Base-by-base conservation (phyloP, 768 basidiomycete species). In the Boletus sensibilis region DNA sequence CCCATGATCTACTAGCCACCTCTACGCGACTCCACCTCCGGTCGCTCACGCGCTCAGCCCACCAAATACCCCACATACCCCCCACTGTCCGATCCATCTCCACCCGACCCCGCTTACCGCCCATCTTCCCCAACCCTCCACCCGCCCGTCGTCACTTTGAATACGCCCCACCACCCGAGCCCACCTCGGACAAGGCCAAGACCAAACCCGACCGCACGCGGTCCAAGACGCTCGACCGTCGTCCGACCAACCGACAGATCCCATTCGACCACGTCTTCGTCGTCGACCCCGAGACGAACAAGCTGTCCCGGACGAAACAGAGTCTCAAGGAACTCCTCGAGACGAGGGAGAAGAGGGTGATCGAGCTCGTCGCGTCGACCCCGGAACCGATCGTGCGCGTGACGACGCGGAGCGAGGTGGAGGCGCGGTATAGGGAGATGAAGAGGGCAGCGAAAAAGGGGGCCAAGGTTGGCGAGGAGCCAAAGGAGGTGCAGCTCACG, bases 401-500 rank as follows among this genome's bases (percentile, higher is more conserved):
- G 27, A 62, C 84, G 29, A 72, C 82, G 62, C 77, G 76, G 55
- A 75, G 76, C 57, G 77, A 72, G 34, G 71, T 73, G 38, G 74
- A 73, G 54, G 72, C 71, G 38, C 75, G 74, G 58, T 66, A 73
- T 20, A 75, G 72, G 57, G 70, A 73, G 53, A 61, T 69, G 48
- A 75, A 73, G 59, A 69, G 64, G 46, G 73, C 74, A 63, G 53
- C 39, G 59, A 70, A 43, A 67, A 73, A 50, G 68, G 76, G 55
- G 56, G 68, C 21, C 50, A 66, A 58, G 55, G 64, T 53, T 11
- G 60, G 66, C 23, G 66, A 65, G 57, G 73, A 72, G 59, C 66
- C 73, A 52, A 92, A 91, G 74, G 86, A 90, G 73, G 75, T 90
- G 5, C 86, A 88, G 71, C 65, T 93, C 44, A 83, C 85, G 13